These are phyloP conservation scores for Chalara sp. DNA, from an alignment of 2,329 filamentous ascomycete genomes.

Conservation along the genomic window DNA sequence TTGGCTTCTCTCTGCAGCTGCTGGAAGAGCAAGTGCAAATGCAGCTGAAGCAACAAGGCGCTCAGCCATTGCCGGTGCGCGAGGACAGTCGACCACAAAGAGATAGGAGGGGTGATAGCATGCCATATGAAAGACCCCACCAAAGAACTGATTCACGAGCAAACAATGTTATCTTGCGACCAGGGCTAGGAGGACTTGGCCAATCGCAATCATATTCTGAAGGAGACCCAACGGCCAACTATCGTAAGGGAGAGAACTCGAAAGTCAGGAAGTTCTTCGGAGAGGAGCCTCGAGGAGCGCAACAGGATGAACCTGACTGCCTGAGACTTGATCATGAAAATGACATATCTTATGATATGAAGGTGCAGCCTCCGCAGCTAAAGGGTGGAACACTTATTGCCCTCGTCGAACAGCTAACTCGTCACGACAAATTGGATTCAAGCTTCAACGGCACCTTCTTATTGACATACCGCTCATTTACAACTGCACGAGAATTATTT, in stretches of 20 bases:
- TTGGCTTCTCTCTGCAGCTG: slow-evolving; percentile 81
- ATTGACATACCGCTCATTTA: slow-evolving; percentile 93
- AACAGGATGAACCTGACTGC: slow-evolving; percentile 70
- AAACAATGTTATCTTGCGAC: slow-evolving; percentile 15
- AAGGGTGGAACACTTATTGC: slow-evolving; percentile 86
- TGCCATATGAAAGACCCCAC: slow-evolving; percentile 47
- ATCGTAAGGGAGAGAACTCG: slow-evolving; percentile 53
- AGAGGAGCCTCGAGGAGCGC: slow-evolving; percentile 43
- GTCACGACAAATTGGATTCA: slow-evolving; percentile 91
- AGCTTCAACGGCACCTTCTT: slow-evolving; percentile 98
- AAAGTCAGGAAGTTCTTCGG: slow-evolving; percentile 63
- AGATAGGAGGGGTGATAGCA: slow-evolving; percentile 50
- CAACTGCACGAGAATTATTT: slow-evolving; percentile 81
- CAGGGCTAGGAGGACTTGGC: slow-evolving; percentile 19
- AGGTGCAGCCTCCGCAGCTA: slow-evolving; percentile 66
- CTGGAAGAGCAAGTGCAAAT: slow-evolving; percentile 73
- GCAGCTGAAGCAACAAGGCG: slow-evolving; percentile 37
- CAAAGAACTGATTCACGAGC: slow-evolving; percentile 48
- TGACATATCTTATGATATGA: slow-evolving; percentile 85
- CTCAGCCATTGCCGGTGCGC: slow-evolving; percentile 25
- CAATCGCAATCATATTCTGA: slow-evolving; percentile 59
- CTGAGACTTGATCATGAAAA: slow-evolving; percentile 80
- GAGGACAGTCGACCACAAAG: slow-evolving; percentile 39
- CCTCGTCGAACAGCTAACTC: slow-evolving; percentile 88
- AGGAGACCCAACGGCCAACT: slow-evolving; percentile 37